A percentile compares a stretch with the other conserved stretches of the same genome.
phyloP scores from a whole-genome alignment of 2,329 filamentous ascomycete species.

The Fusarium sp. region DNA sequence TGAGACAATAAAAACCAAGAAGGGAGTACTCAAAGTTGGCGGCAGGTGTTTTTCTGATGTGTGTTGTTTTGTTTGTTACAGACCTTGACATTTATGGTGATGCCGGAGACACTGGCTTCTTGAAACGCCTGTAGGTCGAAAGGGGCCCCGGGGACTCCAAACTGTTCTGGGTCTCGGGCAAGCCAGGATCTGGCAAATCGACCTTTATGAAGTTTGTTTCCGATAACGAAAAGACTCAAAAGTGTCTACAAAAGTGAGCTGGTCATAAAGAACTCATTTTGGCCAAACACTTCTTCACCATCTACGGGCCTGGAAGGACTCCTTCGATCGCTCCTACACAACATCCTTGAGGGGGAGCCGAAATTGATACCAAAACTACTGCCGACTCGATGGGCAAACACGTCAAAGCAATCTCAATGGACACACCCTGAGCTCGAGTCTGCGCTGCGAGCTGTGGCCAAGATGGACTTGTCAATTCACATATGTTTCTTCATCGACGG shows the following conservation, averaged over 20 bases:
- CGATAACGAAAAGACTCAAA: background rate
- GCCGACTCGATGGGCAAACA: background rate
- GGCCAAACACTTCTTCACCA: conserved; percentile 10
- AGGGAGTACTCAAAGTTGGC: background rate
- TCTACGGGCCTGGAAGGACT: conserved; percentile 1
- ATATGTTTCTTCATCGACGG: conserved; percentile 36
- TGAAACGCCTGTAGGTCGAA: background rate
- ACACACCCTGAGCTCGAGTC: background rate
- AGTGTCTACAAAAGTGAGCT: background rate
- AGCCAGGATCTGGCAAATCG: conserved; percentile 14
- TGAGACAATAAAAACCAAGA: background rate
- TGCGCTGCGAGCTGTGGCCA: background rate
- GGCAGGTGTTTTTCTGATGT: too few relatives aligned
- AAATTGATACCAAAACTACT: background rate
- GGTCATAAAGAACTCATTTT: background rate
- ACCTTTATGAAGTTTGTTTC: conserved; percentile 22
- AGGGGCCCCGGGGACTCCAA: background rate
- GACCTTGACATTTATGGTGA: background rate
- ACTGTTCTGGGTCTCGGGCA: conserved; percentile 16
- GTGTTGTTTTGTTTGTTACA: background rate
- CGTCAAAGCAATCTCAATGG: background rate
- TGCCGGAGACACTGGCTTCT: background rate
- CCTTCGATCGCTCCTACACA: conserved; percentile 11
- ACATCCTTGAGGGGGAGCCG: conserved; percentile 14
- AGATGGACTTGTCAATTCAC: background rate